A percentile compares a stretch with the other conserved stretches of the same genome.
These are phyloP conservation scores for Heteromeles arbutifolia DNA, from an alignment of 306 rosid species.

Conservation along the genomic window DNA sequence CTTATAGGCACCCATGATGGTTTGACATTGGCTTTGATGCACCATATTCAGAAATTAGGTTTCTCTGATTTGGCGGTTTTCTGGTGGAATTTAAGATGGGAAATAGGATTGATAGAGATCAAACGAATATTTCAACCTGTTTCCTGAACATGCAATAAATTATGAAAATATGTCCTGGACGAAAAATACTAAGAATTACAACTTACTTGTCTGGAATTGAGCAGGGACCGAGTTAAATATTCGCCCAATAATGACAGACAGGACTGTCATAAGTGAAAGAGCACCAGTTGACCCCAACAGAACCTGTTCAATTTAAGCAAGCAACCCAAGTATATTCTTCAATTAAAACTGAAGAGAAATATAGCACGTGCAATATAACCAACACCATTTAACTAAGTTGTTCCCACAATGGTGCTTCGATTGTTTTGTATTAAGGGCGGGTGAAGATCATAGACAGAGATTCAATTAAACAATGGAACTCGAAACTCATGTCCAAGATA, in stretches of 20 bases:
- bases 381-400: neutral
- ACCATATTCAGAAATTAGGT: too few species aligned
- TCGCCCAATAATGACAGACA: constrained; percentile 82
- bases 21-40: too few species aligned
- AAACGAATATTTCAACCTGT: neutral
- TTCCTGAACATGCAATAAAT: neutral
- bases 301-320: constrained; percentile 53
- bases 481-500: neutral
- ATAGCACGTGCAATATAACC: neutral
- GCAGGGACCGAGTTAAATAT: constrained; percentile 94
- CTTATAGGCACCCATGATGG: too few species aligned
- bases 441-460: neutral
- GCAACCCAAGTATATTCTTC: neutral
- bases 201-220: constrained; percentile 97
- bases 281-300: constrained; percentile 87
- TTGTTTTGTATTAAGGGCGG: neutral
- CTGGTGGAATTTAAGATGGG: too few species aligned
- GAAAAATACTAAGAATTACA: constrained; percentile 13
- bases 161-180: constrained; percentile 8
- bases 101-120: too few species aligned
- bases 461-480: neutral
- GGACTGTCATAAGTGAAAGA: constrained; percentile 76
- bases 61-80: too few species aligned
- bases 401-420: neutral
- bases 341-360: neutral